Base-by-base conservation (phyloP, 1,284 basidiomycete genomes). In the Kalmanozyma brasiliensis region DNA sequence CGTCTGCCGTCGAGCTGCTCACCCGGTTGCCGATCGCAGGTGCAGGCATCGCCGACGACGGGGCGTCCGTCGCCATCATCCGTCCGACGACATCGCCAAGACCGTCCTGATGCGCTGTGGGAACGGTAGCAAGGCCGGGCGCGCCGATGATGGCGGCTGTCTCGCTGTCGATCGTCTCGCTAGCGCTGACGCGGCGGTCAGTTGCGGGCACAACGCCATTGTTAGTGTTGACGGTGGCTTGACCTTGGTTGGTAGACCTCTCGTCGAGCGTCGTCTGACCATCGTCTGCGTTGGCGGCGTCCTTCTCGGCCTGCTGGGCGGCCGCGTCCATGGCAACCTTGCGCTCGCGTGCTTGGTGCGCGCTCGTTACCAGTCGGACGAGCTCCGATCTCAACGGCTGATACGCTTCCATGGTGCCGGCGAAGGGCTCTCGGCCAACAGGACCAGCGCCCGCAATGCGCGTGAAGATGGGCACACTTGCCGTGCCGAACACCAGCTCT, bases 401-500 rank as follows among this genome's bases (percentile, higher is more conserved):
- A 22, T 58, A 65, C 0, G 62, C 62, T 32, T 71, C 68, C 19
- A 32, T 17, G 2, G 53, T 40, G 44, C 56, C 66, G 2, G 49
- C 41, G 19, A 64, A 64, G 0, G 62, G 48, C 42, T 65, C 53
- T 20, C 59, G 38, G 9, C 42, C 47, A 1, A 49, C 35, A 29
- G 49, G 37, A 7, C 26, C 17, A 17, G 37, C 17, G 13, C 53
- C 44, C 3, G 41, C 9, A 4, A 58, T 52, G 8, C 70, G 60
- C 11, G 66, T 41, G 29, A 67, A 78, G 36, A 78, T 61, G n/a
- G 77, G 77, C n/a, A 77, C 75, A n/a, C 62, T 69, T 16, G 77
- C 75, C 1, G 77, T 78, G 26, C 77, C 77, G 58, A 78, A 75
- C 29, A 78, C 67, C 34, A 78, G 67, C 60, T 78, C 77, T 1